These are phyloP conservation scores for Tetradesmus lagerheimii DNA, from an alignment of 139 green algal genomes.

Conservation along the genomic window DNA sequence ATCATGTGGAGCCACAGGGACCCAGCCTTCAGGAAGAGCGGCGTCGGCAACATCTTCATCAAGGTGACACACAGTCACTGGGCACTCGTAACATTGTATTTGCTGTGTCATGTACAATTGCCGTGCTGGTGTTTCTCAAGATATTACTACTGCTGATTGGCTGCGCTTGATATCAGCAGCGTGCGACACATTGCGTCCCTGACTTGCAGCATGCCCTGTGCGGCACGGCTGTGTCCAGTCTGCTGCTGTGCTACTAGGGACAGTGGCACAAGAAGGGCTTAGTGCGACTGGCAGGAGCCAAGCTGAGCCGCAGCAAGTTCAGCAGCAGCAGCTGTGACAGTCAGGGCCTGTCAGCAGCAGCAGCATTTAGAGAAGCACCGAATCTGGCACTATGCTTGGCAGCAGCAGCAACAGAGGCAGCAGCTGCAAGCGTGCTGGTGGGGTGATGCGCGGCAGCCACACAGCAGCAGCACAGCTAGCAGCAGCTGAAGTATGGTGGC, in stretches of 20 bases:
- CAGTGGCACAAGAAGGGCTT: background rate
- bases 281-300: background rate
- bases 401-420: background rate
- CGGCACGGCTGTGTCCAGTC: background rate
- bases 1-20: constrained; percentile 96
- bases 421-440: background rate
- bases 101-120: background rate
- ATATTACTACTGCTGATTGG: too few relatives aligned
- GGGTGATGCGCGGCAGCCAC: background rate
- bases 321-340: background rate
- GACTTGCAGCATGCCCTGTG: background rate
- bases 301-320: background rate
- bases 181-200: too few relatives aligned
- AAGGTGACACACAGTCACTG: constrained; percentile 68
- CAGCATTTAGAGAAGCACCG: background rate
- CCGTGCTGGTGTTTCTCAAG: background rate
- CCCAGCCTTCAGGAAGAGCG: constrained; percentile 75
- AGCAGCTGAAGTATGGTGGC: too few relatives aligned
- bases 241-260: too few relatives aligned
- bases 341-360: background rate
- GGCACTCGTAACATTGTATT: background rate
- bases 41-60: constrained; percentile 88
- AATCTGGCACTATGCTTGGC: background rate
- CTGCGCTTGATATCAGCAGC: too few relatives aligned
- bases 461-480: background rate